Evolutionary conservation across 2,329 filamentous ascomycete genomes (phyloP).

Genomic region (Pseudonectria foliicola): DNA sequence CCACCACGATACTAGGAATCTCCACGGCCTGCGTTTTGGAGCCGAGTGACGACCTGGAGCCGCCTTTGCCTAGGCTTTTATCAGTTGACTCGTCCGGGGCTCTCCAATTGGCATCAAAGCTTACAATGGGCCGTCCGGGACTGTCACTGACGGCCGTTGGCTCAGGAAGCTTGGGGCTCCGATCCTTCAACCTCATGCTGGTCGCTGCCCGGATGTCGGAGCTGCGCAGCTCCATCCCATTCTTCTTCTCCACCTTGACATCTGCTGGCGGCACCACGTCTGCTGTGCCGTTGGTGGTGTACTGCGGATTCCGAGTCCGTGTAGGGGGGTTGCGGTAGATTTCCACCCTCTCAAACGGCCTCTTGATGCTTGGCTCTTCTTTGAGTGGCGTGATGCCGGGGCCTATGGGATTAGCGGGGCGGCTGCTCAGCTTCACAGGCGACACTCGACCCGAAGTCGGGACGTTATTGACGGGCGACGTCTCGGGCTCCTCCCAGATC

Average conservation of each 20-base stretch:
- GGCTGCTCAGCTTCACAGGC: constrained; percentile 24
- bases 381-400: constrained; percentile 34
- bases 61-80: constrained; percentile 44
- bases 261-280: constrained; percentile 22
- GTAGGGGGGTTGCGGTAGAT: constrained; percentile 79
- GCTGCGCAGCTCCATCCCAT: constrained; percentile 74
- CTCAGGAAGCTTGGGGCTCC: constrained; percentile 79
- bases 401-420: constrained; percentile 27
- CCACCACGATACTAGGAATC: constrained; percentile 49
- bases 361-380: constrained; percentile 28
- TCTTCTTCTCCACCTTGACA: constrained; percentile 53
- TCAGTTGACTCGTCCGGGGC: constrained; percentile 64
- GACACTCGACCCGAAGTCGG: constrained; percentile 22
- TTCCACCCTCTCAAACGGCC: constrained; percentile 51
- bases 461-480: constrained; percentile 11
- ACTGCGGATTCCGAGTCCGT: constrained; percentile 74
- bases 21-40: constrained; percentile 31
- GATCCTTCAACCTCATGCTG: constrained; percentile 79
- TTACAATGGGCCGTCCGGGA: constrained; percentile 90
- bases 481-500: constrained; percentile 83
- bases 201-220: constrained; percentile 88
- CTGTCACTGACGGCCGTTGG: constrained; percentile 87
- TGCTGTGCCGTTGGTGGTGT: constrained; percentile 58
- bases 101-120: constrained; percentile 83
- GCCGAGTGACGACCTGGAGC: constrained; percentile 15